These are phyloP conservation scores for Quercus phellos DNA, from an alignment of 331 rosid genomes.

Conservation along the genomic window DNA sequence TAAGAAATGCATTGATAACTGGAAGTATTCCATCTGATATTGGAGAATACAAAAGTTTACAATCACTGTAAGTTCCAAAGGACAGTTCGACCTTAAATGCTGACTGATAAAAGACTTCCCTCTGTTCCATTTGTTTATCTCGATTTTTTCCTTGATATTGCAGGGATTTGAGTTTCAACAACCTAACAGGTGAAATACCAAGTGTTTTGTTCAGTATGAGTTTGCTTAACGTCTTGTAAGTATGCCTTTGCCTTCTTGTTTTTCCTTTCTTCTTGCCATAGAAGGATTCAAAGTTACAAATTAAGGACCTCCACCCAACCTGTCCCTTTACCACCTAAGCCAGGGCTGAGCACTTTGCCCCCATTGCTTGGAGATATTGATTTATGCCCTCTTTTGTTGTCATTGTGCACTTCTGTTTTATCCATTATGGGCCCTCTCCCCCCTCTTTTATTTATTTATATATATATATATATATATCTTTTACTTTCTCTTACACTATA, in stretches of 20 bases:
- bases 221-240: neutral
- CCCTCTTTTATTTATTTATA: no score
- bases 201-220: neutral
- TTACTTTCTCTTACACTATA: neutral
- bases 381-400: neutral
- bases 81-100: neutral
- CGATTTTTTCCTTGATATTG: no score
- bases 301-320: no score
- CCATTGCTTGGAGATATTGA: neutral
- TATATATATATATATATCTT: neutral
- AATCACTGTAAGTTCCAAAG: slow-evolving; percentile 2
- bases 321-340: no score
- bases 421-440: no score
- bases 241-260: neutral
- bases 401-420: neutral
- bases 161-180: slow-evolving; percentile 3
- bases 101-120: neutral
- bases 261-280: no score
- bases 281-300: no score
- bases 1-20: neutral
- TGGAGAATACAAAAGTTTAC: neutral
- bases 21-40: neutral
- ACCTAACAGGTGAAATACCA: neutral
- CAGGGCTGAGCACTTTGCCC: no score
- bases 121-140: neutral